phyloP scores from a whole-genome alignment of 108 stramenopile genomes.

The Conticribra guillardii region DNA sequence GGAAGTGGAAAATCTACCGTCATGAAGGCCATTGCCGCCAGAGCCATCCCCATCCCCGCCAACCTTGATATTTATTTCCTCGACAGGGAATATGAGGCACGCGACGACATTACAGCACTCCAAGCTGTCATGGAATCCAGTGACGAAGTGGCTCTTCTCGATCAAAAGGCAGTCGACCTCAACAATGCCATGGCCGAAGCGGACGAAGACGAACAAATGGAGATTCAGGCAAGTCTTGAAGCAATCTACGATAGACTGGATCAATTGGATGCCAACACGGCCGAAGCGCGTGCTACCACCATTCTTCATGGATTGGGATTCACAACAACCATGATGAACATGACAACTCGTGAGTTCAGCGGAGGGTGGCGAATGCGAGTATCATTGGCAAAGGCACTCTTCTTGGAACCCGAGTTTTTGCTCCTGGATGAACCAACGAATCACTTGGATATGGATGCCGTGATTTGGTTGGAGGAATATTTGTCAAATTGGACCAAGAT shows the following conservation, averaged over 20 bases:
- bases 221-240: slow-evolving; percentile 80
- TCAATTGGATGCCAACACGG: slow-evolving; percentile 93
- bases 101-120: slow-evolving; percentile 94
- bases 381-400: slow-evolving; percentile 94
- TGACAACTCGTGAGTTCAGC: slow-evolving; percentile 94
- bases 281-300: slow-evolving; percentile 95
- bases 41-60: slow-evolving; percentile 97
- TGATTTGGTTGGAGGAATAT: slow-evolving; percentile 99
- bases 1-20: slow-evolving; percentile 75
- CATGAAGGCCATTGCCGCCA: slow-evolving; percentile 95
- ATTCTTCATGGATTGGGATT: slow-evolving; percentile 98
- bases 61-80: slow-evolving; percentile 96
- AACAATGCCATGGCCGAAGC: slow-evolving; percentile 89
- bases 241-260: slow-evolving; percentile 96
- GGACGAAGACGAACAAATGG: slow-evolving; percentile 81
- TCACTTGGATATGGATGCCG: slow-evolving; percentile 96
- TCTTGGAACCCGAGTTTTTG: slow-evolving; percentile 94
- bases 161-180: slow-evolving; percentile 85
- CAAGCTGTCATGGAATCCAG: slow-evolving; percentile 96
- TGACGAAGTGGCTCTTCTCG: slow-evolving; percentile 87
- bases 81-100: slow-evolving; percentile 93
- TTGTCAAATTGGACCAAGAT: slow-evolving; percentile 93
- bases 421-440: slow-evolving; percentile 88
- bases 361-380: slow-evolving; percentile 99
- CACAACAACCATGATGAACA: slow-evolving; percentile 89